phyloP scores from a whole-genome alignment of 176 grass and related monocot species.

The Paspalum vaginatum region DNA sequence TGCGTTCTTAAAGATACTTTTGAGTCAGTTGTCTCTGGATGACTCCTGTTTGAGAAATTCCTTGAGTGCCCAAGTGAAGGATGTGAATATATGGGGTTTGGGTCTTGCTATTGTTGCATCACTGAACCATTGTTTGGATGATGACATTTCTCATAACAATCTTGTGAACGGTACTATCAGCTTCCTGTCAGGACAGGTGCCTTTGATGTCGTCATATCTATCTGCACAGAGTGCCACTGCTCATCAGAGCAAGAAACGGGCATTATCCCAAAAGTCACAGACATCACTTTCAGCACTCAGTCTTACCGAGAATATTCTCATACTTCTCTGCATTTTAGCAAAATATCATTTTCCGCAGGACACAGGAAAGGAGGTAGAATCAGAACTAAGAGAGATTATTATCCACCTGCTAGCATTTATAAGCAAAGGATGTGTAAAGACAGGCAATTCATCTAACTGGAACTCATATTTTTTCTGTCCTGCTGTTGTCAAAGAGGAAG shows the following conservation, averaged over 20 bases:
- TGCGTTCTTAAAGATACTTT: slow-evolving; percentile 68
- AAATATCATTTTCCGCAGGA: slow-evolving; percentile 57
- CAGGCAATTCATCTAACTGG: slow-evolving; percentile 44
- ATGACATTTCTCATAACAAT: slow-evolving; percentile 60
- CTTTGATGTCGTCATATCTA: slow-evolving; percentile 72
- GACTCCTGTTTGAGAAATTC: slow-evolving; percentile 55
- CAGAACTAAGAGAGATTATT: slow-evolving; percentile 71
- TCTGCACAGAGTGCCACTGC: slow-evolving; percentile 61
- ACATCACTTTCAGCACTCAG: slow-evolving; percentile 67
- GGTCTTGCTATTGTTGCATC: slow-evolving; percentile 70
- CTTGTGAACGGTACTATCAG: slow-evolving; percentile 52
- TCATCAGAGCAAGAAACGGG: slow-evolving; percentile 68
- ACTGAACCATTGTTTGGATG: slow-evolving; percentile 70
- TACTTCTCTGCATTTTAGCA: slow-evolving; percentile 76
- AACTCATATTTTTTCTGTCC: slow-evolving; percentile 52
- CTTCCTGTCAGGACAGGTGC: slow-evolving; percentile 74
- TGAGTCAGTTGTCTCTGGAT: slow-evolving; percentile 55
- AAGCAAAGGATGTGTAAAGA: slow-evolving; percentile 65
- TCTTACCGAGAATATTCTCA: slow-evolving; percentile 74
- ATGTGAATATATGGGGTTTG: slow-evolving; percentile 67
- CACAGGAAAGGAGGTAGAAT: slow-evolving; percentile 65
- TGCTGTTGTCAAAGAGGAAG: slow-evolving; percentile 69
- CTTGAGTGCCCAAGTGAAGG: slow-evolving; percentile 48
- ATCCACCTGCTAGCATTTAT: slow-evolving; percentile 93
- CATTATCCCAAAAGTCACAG: slow-evolving; percentile 50